Base-by-base conservation (phyloP, 2,329 filamentous ascomycete species). In the Leptographium flavum region DNA sequence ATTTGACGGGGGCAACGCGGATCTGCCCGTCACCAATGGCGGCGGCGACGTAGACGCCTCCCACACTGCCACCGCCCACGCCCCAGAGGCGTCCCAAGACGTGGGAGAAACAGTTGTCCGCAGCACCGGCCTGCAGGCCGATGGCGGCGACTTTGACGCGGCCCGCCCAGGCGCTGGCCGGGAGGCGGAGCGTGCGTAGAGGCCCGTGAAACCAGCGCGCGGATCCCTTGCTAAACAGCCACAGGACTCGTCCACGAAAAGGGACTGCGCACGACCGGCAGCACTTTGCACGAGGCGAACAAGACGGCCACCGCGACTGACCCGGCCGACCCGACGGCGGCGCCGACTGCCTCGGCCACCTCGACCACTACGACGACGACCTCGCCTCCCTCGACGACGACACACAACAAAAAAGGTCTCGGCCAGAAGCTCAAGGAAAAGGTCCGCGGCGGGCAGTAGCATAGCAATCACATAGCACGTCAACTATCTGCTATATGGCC, bases 1-100 rank as follows among this genome's bases (percentile, higher is more conserved):
- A 0, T 93, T 79, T 55, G 86, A 92, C 57, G 76, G 77, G 47
- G 86, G 86, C 41, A 92, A 92, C 59, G 63, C n/a, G n/a, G n/a
- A 31, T 15, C 30, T 31, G 11, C 7, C 31, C 5, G n/a, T 6
- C 11, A 33, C 32, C 32, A 9, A 6, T 17, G 5, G 15, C 17
- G 32, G 32, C 32, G 15, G 14, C 4, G 15, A 9, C 15, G 19
- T 5, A 7, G 4, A 5, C 17, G 33, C 21, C 2, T 10, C 17
- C 8, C 19, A 5, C 5, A 7, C 17, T 4, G 10, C 8, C 33
- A 11, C 33, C 17, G 13, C 17, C 33, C 10, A 30, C 27, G 7
- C 7, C 27, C 27, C 27, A 7, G 27, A 7, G 27, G 7, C 27
- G 27, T 7, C 31, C 13, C 5, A 14, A 14, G 35, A 37, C 2